phyloP scores from a whole-genome alignment of 257 asterid genomes.

The Ilex aquifolium region DNA sequence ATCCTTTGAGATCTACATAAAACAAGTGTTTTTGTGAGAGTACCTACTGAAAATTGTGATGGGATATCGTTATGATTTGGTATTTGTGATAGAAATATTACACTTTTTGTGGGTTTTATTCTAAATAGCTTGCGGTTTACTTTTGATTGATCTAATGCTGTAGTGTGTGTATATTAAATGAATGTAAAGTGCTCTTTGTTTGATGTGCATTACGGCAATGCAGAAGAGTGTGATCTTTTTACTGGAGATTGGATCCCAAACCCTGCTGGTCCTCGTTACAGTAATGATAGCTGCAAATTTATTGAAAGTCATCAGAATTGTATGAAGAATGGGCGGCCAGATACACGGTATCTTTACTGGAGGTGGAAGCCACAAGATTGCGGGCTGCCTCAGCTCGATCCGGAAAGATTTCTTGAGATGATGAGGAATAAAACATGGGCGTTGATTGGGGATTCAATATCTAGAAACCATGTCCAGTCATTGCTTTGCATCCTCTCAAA shows the following conservation, averaged over 20 bases:
- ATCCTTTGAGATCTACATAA: no score
- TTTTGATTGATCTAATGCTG: neutral
- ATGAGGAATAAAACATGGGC: conserved; percentile 69
- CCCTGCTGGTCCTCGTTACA: conserved; percentile 57
- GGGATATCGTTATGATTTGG: neutral
- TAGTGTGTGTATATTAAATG: conserved; percentile 1
- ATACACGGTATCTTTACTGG: conserved; percentile 67
- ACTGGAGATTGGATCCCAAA: conserved; percentile 68
- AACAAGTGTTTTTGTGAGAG: neutral
- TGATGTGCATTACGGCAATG: conserved; percentile 1
- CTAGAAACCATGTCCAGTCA: conserved; percentile 76
- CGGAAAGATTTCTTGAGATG: conserved; percentile 47
- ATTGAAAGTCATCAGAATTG: conserved; percentile 65
- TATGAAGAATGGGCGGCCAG: conserved; percentile 69
- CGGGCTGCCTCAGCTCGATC: conserved; percentile 42
- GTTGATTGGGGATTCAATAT: conserved; percentile 74
- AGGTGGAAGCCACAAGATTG: conserved; percentile 72
- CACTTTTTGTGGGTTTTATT: no score
- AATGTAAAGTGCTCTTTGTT: neutral
- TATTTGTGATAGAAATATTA: no score
- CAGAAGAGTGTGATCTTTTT: conserved; percentile 48
- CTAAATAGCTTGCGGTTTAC: neutral
- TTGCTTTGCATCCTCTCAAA: conserved; percentile 62
- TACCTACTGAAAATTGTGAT: neutral
- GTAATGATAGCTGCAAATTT: conserved; percentile 54